Evolutionary conservation across 225 moss, liverwort and hornwort species (phyloP).

Genomic region (Ulota crispa): DNA sequence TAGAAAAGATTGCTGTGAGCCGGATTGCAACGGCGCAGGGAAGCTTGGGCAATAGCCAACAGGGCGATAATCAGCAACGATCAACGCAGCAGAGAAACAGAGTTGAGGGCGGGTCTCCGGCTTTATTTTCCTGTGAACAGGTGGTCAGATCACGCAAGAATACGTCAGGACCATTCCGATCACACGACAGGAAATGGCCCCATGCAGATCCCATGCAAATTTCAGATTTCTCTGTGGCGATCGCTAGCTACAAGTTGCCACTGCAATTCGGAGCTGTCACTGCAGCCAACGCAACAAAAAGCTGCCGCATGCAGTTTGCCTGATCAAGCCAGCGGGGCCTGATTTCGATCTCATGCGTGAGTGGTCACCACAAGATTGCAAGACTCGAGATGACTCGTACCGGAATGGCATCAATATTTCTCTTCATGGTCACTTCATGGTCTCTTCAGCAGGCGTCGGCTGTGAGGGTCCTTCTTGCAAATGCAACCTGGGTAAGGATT

Average conservation of each 20-base stretch:
- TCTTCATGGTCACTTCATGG: conserved; percentile 24
- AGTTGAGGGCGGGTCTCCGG: background rate
- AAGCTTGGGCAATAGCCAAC: background rate
- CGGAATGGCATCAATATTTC: conserved; percentile 1
- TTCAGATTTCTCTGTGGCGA: background rate
- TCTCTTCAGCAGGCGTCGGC: conserved; percentile 47
- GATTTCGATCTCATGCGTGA: background rate
- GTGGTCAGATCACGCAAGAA: background rate
- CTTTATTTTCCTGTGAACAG: conserved; percentile 2
- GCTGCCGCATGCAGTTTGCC: background rate
- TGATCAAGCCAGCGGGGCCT: background rate
- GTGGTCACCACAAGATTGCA: background rate
- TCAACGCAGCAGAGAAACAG: background rate
- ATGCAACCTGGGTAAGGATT: conserved; percentile 76
- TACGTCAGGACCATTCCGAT: background rate
- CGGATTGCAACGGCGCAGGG: background rate
- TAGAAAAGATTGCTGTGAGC: background rate
- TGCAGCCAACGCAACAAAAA: background rate
- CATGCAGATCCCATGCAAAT: background rate
- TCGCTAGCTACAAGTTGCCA: background rate
- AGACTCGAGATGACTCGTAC: background rate
- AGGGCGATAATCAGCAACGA: background rate
- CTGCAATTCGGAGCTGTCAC: background rate
- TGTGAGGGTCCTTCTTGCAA: conserved; percentile 49
- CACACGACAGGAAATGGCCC: background rate